Base-by-base conservation (phyloP, 1,284 basidiomycete species). In the Cystobasidium sp. region DNA sequence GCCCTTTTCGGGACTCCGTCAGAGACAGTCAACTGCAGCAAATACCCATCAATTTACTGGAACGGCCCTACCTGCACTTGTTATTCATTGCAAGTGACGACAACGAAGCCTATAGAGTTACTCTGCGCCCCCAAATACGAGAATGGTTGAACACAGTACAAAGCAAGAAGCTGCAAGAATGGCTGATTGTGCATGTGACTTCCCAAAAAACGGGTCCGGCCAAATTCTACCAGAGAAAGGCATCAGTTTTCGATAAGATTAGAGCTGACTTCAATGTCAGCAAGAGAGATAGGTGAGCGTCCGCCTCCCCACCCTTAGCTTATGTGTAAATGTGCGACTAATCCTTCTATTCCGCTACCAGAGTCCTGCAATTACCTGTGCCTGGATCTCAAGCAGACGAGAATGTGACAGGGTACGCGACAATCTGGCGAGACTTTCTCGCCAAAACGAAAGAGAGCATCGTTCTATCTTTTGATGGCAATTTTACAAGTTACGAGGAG, bases 231-330 rank as follows among this genome's bases (percentile, higher is more conserved):
- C 86, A 88, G 68, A 87, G 92, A 80, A 94, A 89, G 83, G 87
- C 90, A 59, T 89, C 88, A 18, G 90, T 98, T 9, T 83, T 97
- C 71, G 95, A 97, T 82, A 96, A 94, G 83, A 87, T 98, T 64
- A 90, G 88, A 81, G 88, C 92, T 3, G 97, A 99, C 83, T 98
- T 98, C 82, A 98, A 97, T 79, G 81, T 86, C 0, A 91, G 91
- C 77, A 96, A 93, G 82, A 88, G 89, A 69, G 95, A 97, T 80
- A 87, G 93, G 93, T 94, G 77, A 63, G 41, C 66, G 8, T 10
- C 10, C 16, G 12, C 44, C 16, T 12, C 47, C n/a, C 20, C 5
- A 20, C 8, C 44, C 46, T 16, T 20, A 10, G 6, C 18, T 43
- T 10, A 20, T 20, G n/a, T 12, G 6, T 41, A 3, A 20, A 20